Evolutionary conservation across 345 rosid species (phyloP).

Genomic region (Laguncularia racemosa): DNA sequence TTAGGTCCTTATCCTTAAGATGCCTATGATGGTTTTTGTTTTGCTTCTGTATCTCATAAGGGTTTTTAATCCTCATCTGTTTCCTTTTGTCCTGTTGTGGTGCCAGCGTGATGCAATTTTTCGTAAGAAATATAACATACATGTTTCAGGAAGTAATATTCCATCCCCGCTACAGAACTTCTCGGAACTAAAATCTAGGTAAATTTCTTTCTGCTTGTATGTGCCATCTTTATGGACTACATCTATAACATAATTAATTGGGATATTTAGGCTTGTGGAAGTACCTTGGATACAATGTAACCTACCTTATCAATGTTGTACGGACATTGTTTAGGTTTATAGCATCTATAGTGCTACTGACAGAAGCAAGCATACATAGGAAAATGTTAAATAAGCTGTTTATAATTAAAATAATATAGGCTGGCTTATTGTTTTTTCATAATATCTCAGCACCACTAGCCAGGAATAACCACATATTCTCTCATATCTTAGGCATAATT

Average conservation of each 20-base stretch:
- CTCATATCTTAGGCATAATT: neutral
- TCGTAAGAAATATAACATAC: slow-evolving; percentile 67
- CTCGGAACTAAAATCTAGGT: slow-evolving; percentile 64
- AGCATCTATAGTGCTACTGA: too few relatives aligned
- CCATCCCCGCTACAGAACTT: slow-evolving; percentile 75
- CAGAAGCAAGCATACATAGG: too few relatives aligned
- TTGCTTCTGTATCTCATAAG: neutral
- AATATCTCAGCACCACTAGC: too few relatives aligned
- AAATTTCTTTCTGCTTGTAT: slow-evolving; percentile 7
- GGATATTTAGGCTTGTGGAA: neutral
- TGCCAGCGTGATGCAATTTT: slow-evolving; percentile 59
- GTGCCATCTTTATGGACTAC: too few relatives aligned
- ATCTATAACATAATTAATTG: too few relatives aligned
- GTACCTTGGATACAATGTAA: neutral
- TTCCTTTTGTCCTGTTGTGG: slow-evolving; percentile 6
- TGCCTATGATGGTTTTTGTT: neutral
- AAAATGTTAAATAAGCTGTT: too few relatives aligned
- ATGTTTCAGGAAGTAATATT: slow-evolving; percentile 66
- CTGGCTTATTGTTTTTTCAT: too few relatives aligned
- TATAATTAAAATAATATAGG: too few relatives aligned
- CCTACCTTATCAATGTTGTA: too few relatives aligned
- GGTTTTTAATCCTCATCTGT: neutral
- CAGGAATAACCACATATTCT: neutral
- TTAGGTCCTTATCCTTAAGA: slow-evolving; percentile 15
- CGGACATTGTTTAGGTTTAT: too few relatives aligned